phyloP scores from a whole-genome alignment of 306 rosid species.

The Clitoria ternatea region DNA sequence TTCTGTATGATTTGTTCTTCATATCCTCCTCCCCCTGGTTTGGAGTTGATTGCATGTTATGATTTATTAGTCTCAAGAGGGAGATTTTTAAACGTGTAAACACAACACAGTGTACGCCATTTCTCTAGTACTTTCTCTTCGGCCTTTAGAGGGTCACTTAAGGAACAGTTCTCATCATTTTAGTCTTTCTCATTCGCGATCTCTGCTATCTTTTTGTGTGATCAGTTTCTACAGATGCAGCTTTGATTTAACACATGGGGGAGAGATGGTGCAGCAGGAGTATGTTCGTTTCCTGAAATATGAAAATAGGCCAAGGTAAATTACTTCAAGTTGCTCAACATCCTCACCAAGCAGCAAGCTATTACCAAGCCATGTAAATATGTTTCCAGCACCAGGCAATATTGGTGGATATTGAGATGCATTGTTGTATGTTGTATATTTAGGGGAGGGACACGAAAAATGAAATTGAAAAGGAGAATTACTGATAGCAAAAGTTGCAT shows the following conservation, averaged over 20 bases:
- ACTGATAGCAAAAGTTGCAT: background rate
- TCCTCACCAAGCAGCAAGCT: background rate
- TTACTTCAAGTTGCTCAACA: background rate
- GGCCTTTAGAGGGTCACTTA: conserved; percentile 13
- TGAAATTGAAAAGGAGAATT: conserved; percentile 2
- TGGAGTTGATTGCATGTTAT: background rate
- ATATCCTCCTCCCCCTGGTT: background rate
- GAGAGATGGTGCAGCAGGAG: conserved; percentile 74
- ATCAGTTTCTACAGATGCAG: conserved; percentile 75
- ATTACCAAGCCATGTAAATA: conserved; percentile 39
- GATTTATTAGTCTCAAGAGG: background rate
- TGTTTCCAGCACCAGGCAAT: conserved; percentile 10
- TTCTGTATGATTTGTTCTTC: background rate
- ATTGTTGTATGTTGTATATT: conserved; percentile 26
- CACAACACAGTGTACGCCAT: background rate
- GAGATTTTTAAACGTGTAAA: background rate
- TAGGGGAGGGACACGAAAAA: background rate
- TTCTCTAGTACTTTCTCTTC: background rate
- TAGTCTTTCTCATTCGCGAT: background rate
- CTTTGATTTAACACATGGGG: conserved; percentile 66
- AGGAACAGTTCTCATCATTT: background rate
- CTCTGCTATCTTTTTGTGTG: conserved; percentile 2
- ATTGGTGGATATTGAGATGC: conserved; percentile 18
- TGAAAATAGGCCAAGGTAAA: conserved; percentile 36
- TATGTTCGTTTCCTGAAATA: conserved; percentile 57